Conservation (phyloP, 1,139 yeast genomes). For the Meyerozyma guilliermondii region DNA sequence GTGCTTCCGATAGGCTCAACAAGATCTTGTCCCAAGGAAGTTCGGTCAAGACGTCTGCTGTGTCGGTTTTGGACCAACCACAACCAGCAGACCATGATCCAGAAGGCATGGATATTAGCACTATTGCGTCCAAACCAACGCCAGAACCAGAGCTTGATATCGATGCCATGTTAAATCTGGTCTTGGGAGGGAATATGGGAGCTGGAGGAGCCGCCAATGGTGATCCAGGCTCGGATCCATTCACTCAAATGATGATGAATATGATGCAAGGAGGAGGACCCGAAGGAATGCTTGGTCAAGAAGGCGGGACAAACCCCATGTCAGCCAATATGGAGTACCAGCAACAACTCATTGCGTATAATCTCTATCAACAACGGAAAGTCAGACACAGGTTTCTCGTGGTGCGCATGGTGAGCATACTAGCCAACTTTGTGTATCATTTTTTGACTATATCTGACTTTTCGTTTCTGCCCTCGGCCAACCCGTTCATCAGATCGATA, state of each 20-base stretch:
- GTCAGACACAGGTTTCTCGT: constrained; percentile 31
- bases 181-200: constrained; percentile 19
- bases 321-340: constrained; percentile 21
- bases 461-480: constrained; percentile 27
- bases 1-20: constrained; percentile 52
- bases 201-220: constrained; percentile 9
- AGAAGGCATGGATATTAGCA: constrained; percentile 25
- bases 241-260: constrained; percentile 29
- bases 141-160: constrained; percentile 17
- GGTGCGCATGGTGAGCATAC: constrained; percentile 22
- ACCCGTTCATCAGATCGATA: constrained; percentile 23
- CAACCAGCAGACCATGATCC: constrained; percentile 25
- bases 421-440: constrained; percentile 34
- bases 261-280: constrained; percentile 11
- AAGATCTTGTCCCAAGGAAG: constrained; percentile 39
- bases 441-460: constrained; percentile 13
- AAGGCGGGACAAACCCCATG: constrained; percentile 13
- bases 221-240: constrained; percentile 13
- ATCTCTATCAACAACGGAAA: constrained; percentile 27
- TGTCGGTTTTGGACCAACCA: constrained; percentile 32
- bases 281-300: constrained; percentile 4
- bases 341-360: constrained; percentile 25
- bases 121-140: constrained; percentile 10
- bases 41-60: constrained; percentile 29
- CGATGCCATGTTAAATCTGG: constrained; percentile 31